Evolutionary conservation across 768 basidiomycete genomes (phyloP).

Genomic region (Leccinellum rugosiceps): DNA sequence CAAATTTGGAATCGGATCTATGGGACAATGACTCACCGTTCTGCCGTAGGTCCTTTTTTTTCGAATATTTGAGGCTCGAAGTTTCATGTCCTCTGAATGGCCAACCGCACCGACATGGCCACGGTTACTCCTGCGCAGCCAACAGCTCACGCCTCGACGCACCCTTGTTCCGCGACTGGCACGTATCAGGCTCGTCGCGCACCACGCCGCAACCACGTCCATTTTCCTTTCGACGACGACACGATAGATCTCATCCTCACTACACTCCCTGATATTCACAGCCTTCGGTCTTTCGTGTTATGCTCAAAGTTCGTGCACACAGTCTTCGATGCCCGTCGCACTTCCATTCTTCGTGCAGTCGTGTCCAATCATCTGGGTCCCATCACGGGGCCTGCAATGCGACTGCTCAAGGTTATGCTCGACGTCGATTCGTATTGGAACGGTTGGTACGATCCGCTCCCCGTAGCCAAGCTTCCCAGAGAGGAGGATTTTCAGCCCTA

Average conservation of each 20-base stretch:
- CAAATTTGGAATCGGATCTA: neutral
- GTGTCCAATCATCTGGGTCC: conserved; percentile 16
- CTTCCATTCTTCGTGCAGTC: conserved; percentile 12
- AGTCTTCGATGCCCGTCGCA: conserved; percentile 10
- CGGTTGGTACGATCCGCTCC: conserved; percentile 1
- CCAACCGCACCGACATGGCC: neutral
- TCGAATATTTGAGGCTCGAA: neutral
- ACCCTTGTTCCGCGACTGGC: neutral
- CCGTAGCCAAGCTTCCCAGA: conserved; percentile 9
- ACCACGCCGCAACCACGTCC: neutral
- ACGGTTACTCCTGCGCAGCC: neutral
- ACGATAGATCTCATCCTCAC: conserved; percentile 13
- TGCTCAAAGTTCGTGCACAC: conserved; percentile 17
- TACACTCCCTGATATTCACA: conserved; percentile 7
- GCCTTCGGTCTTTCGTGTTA: conserved; percentile 10
- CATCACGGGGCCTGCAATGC: conserved; percentile 4
- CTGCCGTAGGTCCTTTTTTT: neutral
- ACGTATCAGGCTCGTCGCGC: neutral
- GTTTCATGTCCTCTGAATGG: neutral
- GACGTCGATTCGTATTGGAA: conserved; percentile 13
- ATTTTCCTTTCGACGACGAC: conserved; percentile 11
- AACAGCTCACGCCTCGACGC: neutral
- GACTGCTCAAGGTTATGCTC: conserved; percentile 16
- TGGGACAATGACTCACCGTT: neutral
- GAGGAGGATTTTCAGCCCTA: conserved; percentile 7